A percentile compares a stretch with the other conserved stretches of the same genome.
phyloP scores from a whole-genome alignment of 371 early-diverging fungal genomes.

The Sporodiniella umbellata region DNA sequence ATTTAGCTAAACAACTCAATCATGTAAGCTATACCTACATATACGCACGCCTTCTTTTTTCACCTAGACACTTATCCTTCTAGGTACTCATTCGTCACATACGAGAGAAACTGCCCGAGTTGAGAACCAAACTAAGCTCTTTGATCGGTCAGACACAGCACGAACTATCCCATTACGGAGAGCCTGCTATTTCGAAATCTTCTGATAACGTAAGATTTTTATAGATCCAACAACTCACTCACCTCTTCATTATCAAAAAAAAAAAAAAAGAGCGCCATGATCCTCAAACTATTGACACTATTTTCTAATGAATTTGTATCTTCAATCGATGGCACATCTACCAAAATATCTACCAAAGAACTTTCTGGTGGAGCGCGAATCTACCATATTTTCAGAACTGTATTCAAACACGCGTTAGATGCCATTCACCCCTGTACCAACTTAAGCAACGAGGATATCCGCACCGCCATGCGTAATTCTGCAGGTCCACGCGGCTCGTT shows the following conservation, averaged over 20 bases:
- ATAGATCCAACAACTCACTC: slow-evolving; percentile 40
- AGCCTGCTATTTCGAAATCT: slow-evolving; percentile 50
- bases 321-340: slow-evolving; percentile 80
- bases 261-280: slow-evolving; percentile 64
- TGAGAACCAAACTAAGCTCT: slow-evolving; percentile 77
- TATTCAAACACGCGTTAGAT: slow-evolving; percentile 78
- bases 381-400: slow-evolving; percentile 85
- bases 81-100: slow-evolving; percentile 78
- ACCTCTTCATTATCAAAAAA: slow-evolving; percentile 1
- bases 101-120: slow-evolving; percentile 75
- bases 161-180: slow-evolving; percentile 75
- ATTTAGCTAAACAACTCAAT: slow-evolving; percentile 29
- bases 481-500: slow-evolving; percentile 83
- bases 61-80: too few species aligned
- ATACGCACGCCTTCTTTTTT: too few species aligned
- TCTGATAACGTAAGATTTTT: too few species aligned
- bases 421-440: slow-evolving; percentile 74
- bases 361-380: slow-evolving; percentile 89
- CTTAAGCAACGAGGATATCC: slow-evolving; percentile 78
- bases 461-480: slow-evolving; percentile 88
- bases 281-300: slow-evolving; percentile 77
- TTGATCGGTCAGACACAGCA: slow-evolving; percentile 78
- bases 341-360: slow-evolving; percentile 89
- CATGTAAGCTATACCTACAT: too few species aligned
- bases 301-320: slow-evolving; percentile 79